Evolutionary conservation across 257 asterid species (phyloP), one percentile per base, ranked within the genome.

Genomic region (Solanum tarijense): DNA sequence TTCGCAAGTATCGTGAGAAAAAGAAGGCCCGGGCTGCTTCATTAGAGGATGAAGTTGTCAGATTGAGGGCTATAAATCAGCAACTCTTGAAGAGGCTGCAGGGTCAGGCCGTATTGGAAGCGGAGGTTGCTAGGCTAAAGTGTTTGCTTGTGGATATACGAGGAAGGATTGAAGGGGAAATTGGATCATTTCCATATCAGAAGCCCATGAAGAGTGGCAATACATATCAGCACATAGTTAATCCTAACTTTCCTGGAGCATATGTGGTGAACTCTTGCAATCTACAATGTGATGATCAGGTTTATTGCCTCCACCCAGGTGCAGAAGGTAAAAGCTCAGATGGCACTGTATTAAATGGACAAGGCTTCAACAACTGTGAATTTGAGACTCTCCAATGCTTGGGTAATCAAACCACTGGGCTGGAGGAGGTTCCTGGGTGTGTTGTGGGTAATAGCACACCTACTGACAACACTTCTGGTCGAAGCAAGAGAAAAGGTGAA

Each of bases 151-250:
- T 97, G 75, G 99, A 97, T 87, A 93, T 97, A 14, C 91, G 99
- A 87, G 99, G 99, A 87, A 94, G 99, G 90, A 94, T 97, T 23
- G 99, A 97, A 91, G 99, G 99, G 23, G 99, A 96, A 90, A 95
- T 97, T 88, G 99, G 99, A 38, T 94, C 98, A 48, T 97, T 96
- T 69, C 99, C 99, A 13, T 97, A 96, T 89, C 99, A 95, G 92
- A 96, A 96, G 90, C 96, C 98, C 3, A 74, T 55, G 84, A 94
- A 90, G 92, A 83, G 68, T 87, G 95, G 90, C 38, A 93, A 92
- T 87, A 89, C 83, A 31, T 92, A 92, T 89, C 94, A 88, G 78
- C 90, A 87, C 89, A 75, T 89, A n/a, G 85, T 78, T 23, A 92
- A 93, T 75, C 87, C 95, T 85, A 96, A 88, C 72, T 25, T 88